These are phyloP conservation scores for Penicillium egyptiacum DNA, from an alignment of 495 filamentous ascomycete species.

Conservation along the genomic window DNA sequence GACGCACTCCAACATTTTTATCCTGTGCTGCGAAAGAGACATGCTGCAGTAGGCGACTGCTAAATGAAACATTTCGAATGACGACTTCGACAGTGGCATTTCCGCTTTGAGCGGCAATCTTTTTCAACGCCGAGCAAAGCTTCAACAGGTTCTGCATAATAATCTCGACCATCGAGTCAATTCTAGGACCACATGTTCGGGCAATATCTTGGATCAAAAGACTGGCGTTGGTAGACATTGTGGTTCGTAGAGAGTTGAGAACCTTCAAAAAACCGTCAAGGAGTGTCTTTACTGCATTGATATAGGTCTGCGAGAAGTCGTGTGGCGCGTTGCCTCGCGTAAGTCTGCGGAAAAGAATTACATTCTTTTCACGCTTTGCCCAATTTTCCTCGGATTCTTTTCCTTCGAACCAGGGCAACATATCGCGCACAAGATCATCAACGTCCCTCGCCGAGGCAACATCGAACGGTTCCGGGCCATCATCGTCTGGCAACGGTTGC, in stretches of 20 bases:
- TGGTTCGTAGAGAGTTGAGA: conserved; percentile 82
- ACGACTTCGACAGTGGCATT: conserved; percentile 74
- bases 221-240: conserved; percentile 80
- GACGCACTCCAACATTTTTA: conserved; percentile 84
- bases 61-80: conserved; percentile 75
- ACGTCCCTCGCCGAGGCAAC: conserved; percentile 79
- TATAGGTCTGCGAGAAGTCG: conserved; percentile 68
- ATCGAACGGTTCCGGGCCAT: conserved; percentile 73
- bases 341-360: conserved; percentile 71
- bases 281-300: conserved; percentile 67
- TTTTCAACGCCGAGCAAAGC: conserved; percentile 82
- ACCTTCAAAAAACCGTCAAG: conserved; percentile 91
- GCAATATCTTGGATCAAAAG: conserved; percentile 85
- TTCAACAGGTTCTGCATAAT: conserved; percentile 88
- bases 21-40: conserved; percentile 77
- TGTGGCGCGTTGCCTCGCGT: conserved; percentile 80
- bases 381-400: conserved; percentile 91
- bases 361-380: conserved; percentile 76
- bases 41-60: conserved; percentile 76
- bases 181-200: conserved; percentile 65
- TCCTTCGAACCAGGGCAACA: conserved; percentile 82
- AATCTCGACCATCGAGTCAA: conserved; percentile 89
- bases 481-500: conserved; percentile 39
- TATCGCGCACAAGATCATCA: conserved; percentile 77
- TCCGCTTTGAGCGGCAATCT: conserved; percentile 78